Evolutionary conservation across 495 filamentous ascomycete species (phyloP), one percentile per base, ranked within the genome.

Genomic region (Clohesyomyces aquaticus): DNA sequence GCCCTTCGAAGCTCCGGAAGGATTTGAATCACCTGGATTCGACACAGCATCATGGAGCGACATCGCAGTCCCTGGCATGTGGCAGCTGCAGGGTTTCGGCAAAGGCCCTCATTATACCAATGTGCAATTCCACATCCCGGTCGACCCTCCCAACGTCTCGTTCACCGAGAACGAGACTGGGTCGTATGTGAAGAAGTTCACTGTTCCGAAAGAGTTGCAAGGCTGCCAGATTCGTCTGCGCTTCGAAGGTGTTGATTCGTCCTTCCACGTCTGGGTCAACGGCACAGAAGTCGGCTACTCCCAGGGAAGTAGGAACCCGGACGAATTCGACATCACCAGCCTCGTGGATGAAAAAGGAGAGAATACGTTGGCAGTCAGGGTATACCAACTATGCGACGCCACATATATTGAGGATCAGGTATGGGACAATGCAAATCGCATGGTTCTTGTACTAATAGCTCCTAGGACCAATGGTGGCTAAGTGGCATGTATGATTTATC

Each of bases 181-280:
- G 1, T 81, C 79, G n/a, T 89, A 88, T 64, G 74, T 80, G 35
- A 78, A 76, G 19, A 71, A 68, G 9, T 88, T 88, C 56, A 55
- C 69, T 0, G 74, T 88, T 4, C 82, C 83, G 0, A 49, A 73
- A 12, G 51, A 50, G 3, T 74, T 77, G 28, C 73, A 73, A 21
- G 62, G 51, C 21, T 72, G 78, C 21, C 82, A 86, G 59, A 72
- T 83, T n/a, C 77, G 84, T 22, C 68, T 88, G 29, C 78, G 86
- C 16, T 88, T 88, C 55, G 86, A 88, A 26, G 86, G 86, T 16
- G 86, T 88, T 0, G 86, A 88, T 64, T 85, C 84, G 61, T 83
- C 86, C 8, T 88, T 85, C 66, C 82, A 87, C 63, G 69, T 88
- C 35, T 88, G 81, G 80, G 74, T 88, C 16, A 88, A 88, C 53